These are phyloP conservation scores for Flaveria bidentis DNA, from an alignment of 129 eudicot genomes.

Conservation along the genomic window DNA sequence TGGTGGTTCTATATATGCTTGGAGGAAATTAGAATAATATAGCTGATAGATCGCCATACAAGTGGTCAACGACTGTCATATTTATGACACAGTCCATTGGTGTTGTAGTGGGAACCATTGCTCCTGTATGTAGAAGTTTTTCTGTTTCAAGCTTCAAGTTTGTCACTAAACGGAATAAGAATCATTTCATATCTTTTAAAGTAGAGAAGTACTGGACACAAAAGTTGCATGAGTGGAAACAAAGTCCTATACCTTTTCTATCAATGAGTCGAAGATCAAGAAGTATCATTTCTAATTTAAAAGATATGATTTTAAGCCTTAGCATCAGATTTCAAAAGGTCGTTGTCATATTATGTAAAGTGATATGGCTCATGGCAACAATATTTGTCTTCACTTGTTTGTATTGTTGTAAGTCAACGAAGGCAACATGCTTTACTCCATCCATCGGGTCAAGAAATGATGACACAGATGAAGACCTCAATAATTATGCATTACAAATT, in stretches of 20 bases:
- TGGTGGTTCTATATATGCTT: not conserved
- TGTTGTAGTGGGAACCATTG: slow-evolving; percentile 18
- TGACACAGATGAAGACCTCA: slow-evolving; percentile 7
- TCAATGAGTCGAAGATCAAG: slow-evolving; percentile 9
- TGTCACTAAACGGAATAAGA: not conserved
- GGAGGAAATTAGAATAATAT: not conserved
- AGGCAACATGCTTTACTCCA: not conserved
- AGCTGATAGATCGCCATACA: not conserved
- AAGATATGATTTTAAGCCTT: slow-evolving; percentile 2
- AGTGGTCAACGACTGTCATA: slow-evolving; percentile 6
- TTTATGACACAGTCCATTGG: slow-evolving; percentile 6
- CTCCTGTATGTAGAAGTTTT: slow-evolving; percentile 20
- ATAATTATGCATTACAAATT: slow-evolving; percentile 13
- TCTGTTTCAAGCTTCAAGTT: slow-evolving; percentile 9
- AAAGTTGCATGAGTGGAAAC: slow-evolving; percentile 31
- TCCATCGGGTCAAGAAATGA: not conserved
- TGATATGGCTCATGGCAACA: not conserved
- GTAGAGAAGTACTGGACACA: slow-evolving; percentile 36
- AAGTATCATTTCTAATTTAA: not conserved
- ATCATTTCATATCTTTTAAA: not conserved
- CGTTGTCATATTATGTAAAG: slow-evolving; percentile 19
- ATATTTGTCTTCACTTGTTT: not conserved
- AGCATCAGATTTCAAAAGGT: slow-evolving; percentile 24
- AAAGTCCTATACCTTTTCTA: slow-evolving; percentile 13
- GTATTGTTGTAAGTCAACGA: not conserved